Evolutionary conservation across 1,284 basidiomycete species (phyloP).

Genomic region (Apiotrichum siamense): DNA sequence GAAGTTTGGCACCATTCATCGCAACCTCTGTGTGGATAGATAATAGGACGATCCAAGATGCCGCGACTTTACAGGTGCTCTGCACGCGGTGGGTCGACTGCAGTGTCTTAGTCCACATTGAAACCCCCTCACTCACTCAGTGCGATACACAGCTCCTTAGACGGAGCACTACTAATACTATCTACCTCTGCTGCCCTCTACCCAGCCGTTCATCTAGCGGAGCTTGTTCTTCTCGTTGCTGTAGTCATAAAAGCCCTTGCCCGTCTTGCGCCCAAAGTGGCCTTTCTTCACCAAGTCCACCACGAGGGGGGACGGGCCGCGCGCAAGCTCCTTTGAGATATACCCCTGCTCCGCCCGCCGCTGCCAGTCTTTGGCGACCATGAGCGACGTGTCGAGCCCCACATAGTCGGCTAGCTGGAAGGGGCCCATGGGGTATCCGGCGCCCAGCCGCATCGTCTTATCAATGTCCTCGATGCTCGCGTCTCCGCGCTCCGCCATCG

Average conservation of each 20-base stretch:
- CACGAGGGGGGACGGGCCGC: constrained; percentile 48
- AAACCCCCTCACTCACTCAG: too few relatives aligned
- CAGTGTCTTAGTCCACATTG: too few relatives aligned
- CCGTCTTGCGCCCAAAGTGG: constrained; percentile 53
- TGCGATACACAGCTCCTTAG: too few relatives aligned
- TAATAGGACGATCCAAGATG: too few relatives aligned
- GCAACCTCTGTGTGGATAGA: too few relatives aligned
- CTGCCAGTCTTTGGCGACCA: constrained; percentile 53
- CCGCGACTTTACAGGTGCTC: too few relatives aligned
- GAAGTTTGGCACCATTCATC: too few relatives aligned
- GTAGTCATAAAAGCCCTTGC: constrained; percentile 46
- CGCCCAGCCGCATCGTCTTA: constrained; percentile 57
- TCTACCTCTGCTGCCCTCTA: too few relatives aligned
- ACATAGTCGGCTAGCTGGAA: constrained; percentile 56
- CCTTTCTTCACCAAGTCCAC: constrained; percentile 53
- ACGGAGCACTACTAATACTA: too few relatives aligned
- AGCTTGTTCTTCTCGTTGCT: constrained; percentile 5
- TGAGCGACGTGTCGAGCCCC: constrained; percentile 49
- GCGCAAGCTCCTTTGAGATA: constrained; percentile 49
- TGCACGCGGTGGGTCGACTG: too few relatives aligned
- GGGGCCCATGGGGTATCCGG: constrained; percentile 50
- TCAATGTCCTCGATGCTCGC: constrained; percentile 55
- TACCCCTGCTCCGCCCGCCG: constrained; percentile 48
- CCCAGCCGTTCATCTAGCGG: too few relatives aligned
- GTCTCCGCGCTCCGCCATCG: constrained; percentile 56